phyloP scores from a whole-genome alignment of 2,329 filamentous ascomycete genomes.

The Emericellopsis atlantica region DNA sequence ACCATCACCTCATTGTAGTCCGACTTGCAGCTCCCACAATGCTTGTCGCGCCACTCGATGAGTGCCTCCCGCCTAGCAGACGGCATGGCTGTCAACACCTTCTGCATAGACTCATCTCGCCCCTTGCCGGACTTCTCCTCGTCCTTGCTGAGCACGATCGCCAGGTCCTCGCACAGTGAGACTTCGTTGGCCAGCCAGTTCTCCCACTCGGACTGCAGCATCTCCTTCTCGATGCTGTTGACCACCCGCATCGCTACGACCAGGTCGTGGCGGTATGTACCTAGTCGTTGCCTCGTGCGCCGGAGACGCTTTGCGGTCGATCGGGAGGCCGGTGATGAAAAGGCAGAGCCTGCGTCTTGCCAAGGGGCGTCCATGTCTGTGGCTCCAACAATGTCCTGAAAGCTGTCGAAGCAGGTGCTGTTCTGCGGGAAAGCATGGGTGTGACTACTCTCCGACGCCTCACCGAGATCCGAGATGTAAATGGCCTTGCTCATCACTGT shows the following conservation, averaged over 20 bases:
- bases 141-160: constrained; percentile 24
- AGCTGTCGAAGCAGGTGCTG: constrained; percentile 50
- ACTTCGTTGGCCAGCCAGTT: constrained; percentile 80
- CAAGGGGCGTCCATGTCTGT: constrained; percentile 45
- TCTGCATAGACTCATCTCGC: constrained; percentile 14
- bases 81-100: constrained; percentile 15
- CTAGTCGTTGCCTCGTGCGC: constrained; percentile 71
- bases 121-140: constrained; percentile 6
- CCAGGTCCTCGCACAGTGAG: constrained; percentile 55
- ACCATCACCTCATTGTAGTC: constrained; percentile 24
- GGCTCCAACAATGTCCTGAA: constrained; percentile 43
- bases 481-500: constrained; percentile 73
- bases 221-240: constrained; percentile 78
- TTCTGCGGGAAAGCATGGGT: constrained; percentile 23
- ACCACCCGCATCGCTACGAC: constrained; percentile 83
- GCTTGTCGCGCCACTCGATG: constrained; percentile 35
- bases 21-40: constrained; percentile 42
- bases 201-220: constrained; percentile 82
- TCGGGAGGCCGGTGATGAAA: constrained; percentile 34
- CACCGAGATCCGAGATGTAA: constrained; percentile 70
- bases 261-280: constrained; percentile 76
- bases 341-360: constrained; percentile 33
- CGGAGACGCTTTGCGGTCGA: constrained; percentile 54
- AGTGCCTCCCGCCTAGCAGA: constrained; percentile 22
- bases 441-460: constrained; percentile 30